Percentiles rank a stretch among this genome's conserved stretches.
Evolutionary conservation across 2,329 filamentous ascomycete genomes (phyloP).

Genomic region (Colletotrichum plurivorum): DNA sequence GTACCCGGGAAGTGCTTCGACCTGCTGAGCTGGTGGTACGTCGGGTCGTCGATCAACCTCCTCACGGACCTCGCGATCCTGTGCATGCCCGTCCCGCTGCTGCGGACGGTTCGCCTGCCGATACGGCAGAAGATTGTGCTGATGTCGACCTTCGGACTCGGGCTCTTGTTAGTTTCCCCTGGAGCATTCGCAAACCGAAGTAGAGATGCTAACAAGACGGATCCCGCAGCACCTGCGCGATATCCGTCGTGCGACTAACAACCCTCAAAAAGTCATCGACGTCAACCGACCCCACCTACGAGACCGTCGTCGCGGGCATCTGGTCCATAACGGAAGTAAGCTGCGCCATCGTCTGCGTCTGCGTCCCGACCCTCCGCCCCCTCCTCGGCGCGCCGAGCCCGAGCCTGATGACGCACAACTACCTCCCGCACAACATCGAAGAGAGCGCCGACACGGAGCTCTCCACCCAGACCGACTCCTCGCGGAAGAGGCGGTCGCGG

Average conservation of each 20-base stretch:
- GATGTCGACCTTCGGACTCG: conserved; percentile 43
- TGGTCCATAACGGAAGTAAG: conserved; percentile 58
- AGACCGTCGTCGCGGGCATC: conserved; percentile 46
- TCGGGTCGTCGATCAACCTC: conserved; percentile 47
- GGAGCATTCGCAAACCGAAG: no score
- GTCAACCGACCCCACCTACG: conserved; percentile 50
- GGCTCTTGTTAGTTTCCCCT: conserved; percentile 44
- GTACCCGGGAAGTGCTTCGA: conserved; percentile 45
- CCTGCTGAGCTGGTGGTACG: conserved; percentile 45
- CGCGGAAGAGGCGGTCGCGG: background rate
- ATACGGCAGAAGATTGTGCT: conserved; percentile 43
- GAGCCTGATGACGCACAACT: background rate
- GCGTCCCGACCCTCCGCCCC: conserved; percentile 54
- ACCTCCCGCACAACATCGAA: background rate
- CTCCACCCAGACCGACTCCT: background rate
- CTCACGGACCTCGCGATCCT: conserved; percentile 46
- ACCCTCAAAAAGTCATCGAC: conserved; percentile 47
- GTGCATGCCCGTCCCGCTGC: conserved; percentile 44
- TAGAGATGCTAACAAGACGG: background rate
- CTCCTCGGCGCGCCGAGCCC: conserved; percentile 38
- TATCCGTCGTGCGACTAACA: conserved; percentile 49
- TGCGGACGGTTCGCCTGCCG: conserved; percentile 41
- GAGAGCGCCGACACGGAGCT: conserved; percentile 17
- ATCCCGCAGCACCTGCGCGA: conserved; percentile 43
- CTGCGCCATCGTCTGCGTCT: conserved; percentile 55